Conservation (phyloP, 305 asterid species). For the Solanum chacoense region DNA sequence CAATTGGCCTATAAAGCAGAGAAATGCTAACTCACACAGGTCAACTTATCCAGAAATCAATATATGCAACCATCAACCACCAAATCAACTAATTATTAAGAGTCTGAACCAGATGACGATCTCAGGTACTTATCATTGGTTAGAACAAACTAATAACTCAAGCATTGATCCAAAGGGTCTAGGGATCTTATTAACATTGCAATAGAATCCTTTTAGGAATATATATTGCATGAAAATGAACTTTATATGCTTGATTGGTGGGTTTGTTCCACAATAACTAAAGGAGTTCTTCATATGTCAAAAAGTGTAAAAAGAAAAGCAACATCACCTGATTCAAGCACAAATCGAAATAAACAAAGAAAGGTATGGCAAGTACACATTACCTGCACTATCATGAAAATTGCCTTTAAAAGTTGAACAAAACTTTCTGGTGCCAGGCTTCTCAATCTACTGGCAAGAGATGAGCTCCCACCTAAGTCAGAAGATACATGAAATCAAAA, state of each 20-base stretch:
- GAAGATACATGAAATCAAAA: conserved; percentile 13
- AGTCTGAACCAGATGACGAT: not conserved
- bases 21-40: not conserved
- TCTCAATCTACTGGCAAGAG: conserved; percentile 83
- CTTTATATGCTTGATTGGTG: not conserved
- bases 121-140: not conserved
- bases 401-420: conserved; percentile 75
- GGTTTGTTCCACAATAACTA: not conserved
- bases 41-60: not conserved
- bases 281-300: not conserved
- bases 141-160: not conserved
- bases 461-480: conserved; percentile 76
- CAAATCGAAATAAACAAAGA: not conserved
- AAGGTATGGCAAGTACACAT: conserved; percentile 34
- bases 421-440: conserved; percentile 83
- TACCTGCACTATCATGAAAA: conserved; percentile 94
- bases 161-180: not conserved
- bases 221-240: not conserved
- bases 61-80: not conserved
- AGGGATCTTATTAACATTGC: not conserved
- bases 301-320: not conserved
- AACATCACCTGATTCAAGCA: not conserved
- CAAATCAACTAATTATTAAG: not conserved
- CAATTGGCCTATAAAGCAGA: not conserved
- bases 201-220: not conserved